Evolutionary conservation across 306 rosid species (phyloP), one percentile per base, ranked within the genome.

Genomic region (Geum urbanum): DNA sequence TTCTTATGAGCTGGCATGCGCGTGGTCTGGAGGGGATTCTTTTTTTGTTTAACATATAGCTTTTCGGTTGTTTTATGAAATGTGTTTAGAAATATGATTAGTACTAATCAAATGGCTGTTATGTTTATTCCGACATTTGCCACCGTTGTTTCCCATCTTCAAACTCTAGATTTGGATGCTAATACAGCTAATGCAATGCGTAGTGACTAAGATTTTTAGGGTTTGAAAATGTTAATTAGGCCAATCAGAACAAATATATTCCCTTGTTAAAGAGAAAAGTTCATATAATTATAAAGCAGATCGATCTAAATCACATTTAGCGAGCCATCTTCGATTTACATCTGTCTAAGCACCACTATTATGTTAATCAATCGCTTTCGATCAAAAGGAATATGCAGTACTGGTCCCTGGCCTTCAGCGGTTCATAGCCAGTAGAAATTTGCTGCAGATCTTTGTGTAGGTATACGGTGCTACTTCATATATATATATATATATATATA

Each of bases 91-190:
- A 41, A 67, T 73, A 55, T 54, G 35, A 32, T 14, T 27, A n/a
- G n/a, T 19, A 27, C 75, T 83, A 81, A 83, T 75, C 80, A 70
- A 84, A 82, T 83, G 90, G 86, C 81, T 86, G 96, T 82, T 87
- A 91, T 84, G 78, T 86, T 83, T 83, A 79, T 91, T 71, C 97
- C 97, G 89, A 91, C 97, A 91, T 72, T 52, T 80, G 35, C 77
- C 83, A 7, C 76, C 76, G 66, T 63, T 80, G 96, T 88, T 88
- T 91, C 97, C 97, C 84, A 81, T 84, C 85, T 81, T 85, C 92
- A 87, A 83, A 82, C 95, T 91, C 27, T 10, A 32, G 37, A 13
- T 27, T 74, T 45, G 64, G 73, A 73, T 83, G 78, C 69, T 48
- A 72, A 74, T 32, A 47, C 66, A 56, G 82, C 67, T 80, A 76